Percentiles rank a stretch among this genome's conserved stretches.
Evolutionary conservation across 768 basidiomycete genomes (phyloP).

Genomic region (Roridomyces roridus): DNA sequence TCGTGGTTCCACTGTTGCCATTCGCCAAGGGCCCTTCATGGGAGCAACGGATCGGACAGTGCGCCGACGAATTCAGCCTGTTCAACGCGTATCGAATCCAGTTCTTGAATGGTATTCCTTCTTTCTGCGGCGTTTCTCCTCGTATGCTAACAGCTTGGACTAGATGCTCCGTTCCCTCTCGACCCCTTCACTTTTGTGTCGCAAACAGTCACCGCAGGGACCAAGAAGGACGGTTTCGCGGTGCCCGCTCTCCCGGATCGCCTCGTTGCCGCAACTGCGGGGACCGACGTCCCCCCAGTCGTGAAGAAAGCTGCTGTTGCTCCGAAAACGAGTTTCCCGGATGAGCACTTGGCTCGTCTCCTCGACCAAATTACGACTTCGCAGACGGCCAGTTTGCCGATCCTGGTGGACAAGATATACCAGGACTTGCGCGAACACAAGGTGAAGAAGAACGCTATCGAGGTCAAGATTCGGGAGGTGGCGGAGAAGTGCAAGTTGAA

Average conservation of each 20-base stretch:
- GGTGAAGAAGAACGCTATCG: constrained; percentile 85
- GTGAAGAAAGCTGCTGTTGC: constrained; percentile 26
- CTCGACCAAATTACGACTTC: constrained; percentile 67
- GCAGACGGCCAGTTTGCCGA: constrained; percentile 64
- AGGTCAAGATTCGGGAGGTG: constrained; percentile 80
- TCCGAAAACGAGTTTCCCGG: constrained; percentile 73
- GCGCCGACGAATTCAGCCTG: constrained; percentile 59
- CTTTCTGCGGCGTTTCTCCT: not conserved
- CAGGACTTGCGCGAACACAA: constrained; percentile 72
- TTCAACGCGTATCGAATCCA: constrained; percentile 81
- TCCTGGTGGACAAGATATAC: constrained; percentile 76
- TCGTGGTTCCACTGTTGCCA: constrained; percentile 79
- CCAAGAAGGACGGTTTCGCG: constrained; percentile 45
- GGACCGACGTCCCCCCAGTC: too few species aligned
- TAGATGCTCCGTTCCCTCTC: constrained; percentile 76
- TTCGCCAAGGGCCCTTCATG: constrained; percentile 85
- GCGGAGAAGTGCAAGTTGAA: constrained; percentile 75
- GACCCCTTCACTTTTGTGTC: constrained; percentile 83
- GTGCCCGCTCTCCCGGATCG: constrained; percentile 54
- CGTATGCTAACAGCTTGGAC: constrained; percentile 5
- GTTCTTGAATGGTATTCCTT: constrained; percentile 75
- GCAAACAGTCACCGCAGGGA: constrained; percentile 43
- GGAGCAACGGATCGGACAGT: constrained; percentile 72
- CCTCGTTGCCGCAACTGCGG: constrained; percentile 27
- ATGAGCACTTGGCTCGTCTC: constrained; percentile 63